phyloP scores from a whole-genome alignment of 2,329 filamentous ascomycete species.

The Blastomyces emzantsi region DNA sequence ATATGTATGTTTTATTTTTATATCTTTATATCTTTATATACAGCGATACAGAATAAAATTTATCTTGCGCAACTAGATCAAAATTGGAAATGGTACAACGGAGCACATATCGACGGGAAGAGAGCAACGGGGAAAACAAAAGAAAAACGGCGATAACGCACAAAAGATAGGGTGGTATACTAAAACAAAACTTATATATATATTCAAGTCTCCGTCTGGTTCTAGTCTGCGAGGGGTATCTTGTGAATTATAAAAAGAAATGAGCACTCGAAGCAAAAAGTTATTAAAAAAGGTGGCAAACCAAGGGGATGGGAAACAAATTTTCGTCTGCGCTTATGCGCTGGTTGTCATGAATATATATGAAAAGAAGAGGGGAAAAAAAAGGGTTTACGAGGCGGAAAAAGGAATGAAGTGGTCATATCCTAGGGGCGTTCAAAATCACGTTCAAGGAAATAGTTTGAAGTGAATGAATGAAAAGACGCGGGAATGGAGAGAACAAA shows the following conservation, averaged over 20 bases:
- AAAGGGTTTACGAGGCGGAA: neutral
- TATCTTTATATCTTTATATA: too few relatives aligned
- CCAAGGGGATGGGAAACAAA: neutral
- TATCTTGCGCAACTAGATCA: too few relatives aligned
- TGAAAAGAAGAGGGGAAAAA: neutral
- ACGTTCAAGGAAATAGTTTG: neutral
- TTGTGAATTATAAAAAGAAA: neutral
- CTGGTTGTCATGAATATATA: neutral
- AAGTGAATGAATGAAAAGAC: neutral
- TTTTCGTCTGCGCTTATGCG: neutral
- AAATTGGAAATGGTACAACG: too few relatives aligned
- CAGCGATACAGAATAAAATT: too few relatives aligned
- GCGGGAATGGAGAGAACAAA: neutral
- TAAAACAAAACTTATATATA: neutral
- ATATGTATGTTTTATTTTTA: too few relatives aligned
- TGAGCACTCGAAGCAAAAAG: neutral
- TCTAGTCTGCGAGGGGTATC: constrained; percentile 6
- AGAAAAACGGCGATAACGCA: neutral
- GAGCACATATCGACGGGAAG: too few relatives aligned
- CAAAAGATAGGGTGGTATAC: neutral
- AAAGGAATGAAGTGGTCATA: neutral
- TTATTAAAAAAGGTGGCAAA: neutral
- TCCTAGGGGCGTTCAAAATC: neutral
- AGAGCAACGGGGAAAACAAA: neutral
- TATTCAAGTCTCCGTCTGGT: constrained; percentile 6